phyloP scores from a whole-genome alignment of 2,329 filamentous ascomycete species.

The Chaetomium strumarium region DNA sequence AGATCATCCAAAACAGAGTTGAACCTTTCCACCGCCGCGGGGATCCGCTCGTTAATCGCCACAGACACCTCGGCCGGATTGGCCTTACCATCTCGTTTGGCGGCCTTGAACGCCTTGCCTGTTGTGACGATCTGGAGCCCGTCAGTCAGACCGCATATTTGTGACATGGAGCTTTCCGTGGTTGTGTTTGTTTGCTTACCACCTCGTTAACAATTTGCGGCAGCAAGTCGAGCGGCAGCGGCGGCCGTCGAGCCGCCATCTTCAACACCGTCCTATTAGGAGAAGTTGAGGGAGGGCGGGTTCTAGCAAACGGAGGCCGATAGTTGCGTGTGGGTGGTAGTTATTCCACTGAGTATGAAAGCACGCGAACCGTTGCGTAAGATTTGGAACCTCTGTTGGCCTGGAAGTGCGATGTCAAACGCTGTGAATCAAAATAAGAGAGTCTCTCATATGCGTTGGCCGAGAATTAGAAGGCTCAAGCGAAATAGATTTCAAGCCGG shows the following conservation, averaged over 20 bases:
- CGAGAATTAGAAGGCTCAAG: too few species aligned
- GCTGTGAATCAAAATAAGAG: too few species aligned
- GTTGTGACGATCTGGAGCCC: conserved; percentile 12
- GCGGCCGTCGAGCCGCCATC: conserved; percentile 11
- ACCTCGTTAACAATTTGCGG: conserved; percentile 14
- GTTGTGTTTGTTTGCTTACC: conserved; percentile 1
- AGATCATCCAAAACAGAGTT: conserved; percentile 16
- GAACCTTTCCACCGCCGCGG: conserved; percentile 11
- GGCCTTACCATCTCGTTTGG: conserved; percentile 10
- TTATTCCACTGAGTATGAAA: too few species aligned
- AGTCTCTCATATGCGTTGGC: too few species aligned
- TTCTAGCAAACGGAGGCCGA: neutral
- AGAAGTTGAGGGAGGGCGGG: neutral
- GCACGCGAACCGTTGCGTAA: neutral
- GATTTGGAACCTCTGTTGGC: neutral
- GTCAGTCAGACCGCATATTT: neutral
- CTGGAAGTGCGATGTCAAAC: too few species aligned
- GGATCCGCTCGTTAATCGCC: conserved; percentile 12
- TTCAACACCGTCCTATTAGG: neutral
- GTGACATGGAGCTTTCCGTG: neutral
- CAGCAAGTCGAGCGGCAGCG: conserved; percentile 5
- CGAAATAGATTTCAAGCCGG: too few species aligned
- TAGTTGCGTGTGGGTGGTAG: too few species aligned
- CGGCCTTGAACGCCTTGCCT: conserved; percentile 16
- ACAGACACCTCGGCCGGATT: conserved; percentile 7